A percentile compares a stretch with the other conserved stretches of the same genome.
Conservation (phyloP, 164 flowering plant species). For the Santalum album region DNA sequence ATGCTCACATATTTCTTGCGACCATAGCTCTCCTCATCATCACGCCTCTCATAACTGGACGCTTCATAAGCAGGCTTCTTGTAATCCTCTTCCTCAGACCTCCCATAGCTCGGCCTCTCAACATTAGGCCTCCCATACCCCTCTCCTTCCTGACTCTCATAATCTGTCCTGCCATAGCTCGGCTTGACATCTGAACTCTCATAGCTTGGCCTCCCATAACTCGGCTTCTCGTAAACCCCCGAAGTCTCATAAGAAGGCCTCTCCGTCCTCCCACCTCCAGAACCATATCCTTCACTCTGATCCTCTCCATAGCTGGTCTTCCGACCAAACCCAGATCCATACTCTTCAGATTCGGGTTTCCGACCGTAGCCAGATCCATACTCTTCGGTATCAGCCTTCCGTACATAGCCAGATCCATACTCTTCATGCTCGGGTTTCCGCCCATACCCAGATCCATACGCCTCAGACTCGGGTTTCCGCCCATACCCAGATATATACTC, state of each 20-base stretch:
- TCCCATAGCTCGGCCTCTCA: constrained; percentile 15
- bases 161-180: neutral
- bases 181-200: neutral
- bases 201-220: too few relatives aligned
- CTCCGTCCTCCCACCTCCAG: constrained; percentile 17
- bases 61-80: constrained; percentile 11
- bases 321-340: constrained; percentile 10
- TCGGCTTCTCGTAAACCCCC: neutral
- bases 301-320: constrained; percentile 10
- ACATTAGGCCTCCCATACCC: constrained; percentile 8
- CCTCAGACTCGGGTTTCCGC: constrained; percentile 1
- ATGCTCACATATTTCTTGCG: constrained; percentile 45
- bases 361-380: constrained; percentile 19
- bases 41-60: constrained; percentile 2
- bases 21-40: constrained; percentile 1
- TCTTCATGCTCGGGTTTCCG: neutral
- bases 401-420: neutral
- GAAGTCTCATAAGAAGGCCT: neutral
- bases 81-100: constrained; percentile 16
- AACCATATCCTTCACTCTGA: neutral
- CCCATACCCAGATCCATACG: constrained; percentile 7
- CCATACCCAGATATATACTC: constrained; percentile 11
- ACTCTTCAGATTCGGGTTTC: constrained; percentile 12
- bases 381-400: neutral
- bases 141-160: constrained; percentile 2